These are phyloP conservation scores for Meripilus lineatus DNA, from an alignment of 1,284 basidiomycete genomes.

Conservation along the genomic window DNA sequence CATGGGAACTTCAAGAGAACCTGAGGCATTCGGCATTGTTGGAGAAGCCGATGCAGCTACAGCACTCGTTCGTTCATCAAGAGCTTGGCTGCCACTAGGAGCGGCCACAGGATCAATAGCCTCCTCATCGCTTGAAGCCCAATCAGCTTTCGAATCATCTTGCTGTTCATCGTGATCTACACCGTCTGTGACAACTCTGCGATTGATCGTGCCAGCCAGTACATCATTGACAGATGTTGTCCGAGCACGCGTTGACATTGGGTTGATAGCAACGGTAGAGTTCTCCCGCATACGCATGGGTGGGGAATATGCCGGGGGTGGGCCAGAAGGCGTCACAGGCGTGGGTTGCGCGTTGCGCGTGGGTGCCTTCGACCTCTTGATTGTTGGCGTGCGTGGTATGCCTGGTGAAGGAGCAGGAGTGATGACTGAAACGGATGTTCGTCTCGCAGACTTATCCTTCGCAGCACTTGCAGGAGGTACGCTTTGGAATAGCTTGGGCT, in stretches of 20 bases:
- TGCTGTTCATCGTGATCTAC: conserved; percentile 25
- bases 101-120: conserved; percentile 77
- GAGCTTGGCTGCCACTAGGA: conserved; percentile 68
- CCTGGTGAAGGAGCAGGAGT: conserved; percentile 14
- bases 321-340: conserved; percentile 36
- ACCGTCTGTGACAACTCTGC: conserved; percentile 23
- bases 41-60: conserved; percentile 19
- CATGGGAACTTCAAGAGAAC: conserved; percentile 17
- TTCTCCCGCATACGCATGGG: conserved; percentile 21
- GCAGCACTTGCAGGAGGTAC: conserved; percentile 11
- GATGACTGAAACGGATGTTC: conserved; percentile 20
- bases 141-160: conserved; percentile 56
- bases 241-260: conserved; percentile 34
- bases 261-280: conserved; percentile 25
- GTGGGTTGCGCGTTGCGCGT: conserved; percentile 18
- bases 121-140: conserved; percentile 76
- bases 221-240: conserved; percentile 58
- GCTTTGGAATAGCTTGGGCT: conserved; percentile 33
- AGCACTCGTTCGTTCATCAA: conserved; percentile 75
- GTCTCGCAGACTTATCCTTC: conserved; percentile 18
- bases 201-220: conserved; percentile 38
- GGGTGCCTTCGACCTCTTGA: conserved; percentile 20
- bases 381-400: conserved; percentile 15
- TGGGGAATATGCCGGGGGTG: conserved; percentile 52
- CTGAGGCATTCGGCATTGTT: conserved; percentile 4